phyloP scores from a whole-genome alignment of 2,329 filamentous ascomycete species.

The Pseudofabraea citricarpa region DNA sequence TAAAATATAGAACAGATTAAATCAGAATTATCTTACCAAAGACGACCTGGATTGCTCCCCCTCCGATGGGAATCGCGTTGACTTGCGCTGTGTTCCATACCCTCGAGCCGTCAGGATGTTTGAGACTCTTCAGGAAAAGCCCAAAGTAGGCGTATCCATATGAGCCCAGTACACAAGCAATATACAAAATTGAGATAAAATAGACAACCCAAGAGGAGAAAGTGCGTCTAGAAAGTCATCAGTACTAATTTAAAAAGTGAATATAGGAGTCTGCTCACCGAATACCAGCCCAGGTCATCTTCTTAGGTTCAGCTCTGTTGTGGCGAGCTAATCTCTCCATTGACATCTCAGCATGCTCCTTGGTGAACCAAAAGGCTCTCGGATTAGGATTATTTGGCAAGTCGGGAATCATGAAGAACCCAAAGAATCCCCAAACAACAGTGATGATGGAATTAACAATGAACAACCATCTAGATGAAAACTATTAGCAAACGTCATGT shows the following conservation, averaged over 20 bases:
- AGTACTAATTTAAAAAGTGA: too few species aligned
- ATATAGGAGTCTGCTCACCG: too few species aligned
- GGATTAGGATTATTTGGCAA: conserved; percentile 24
- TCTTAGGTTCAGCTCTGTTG: conserved; percentile 39
- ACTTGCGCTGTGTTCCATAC: conserved; percentile 39
- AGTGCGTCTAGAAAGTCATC: too few species aligned
- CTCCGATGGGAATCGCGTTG: conserved; percentile 44
- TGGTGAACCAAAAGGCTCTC: conserved; percentile 40
- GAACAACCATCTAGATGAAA: conserved; percentile 36
- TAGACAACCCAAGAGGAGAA: conserved; percentile 40
- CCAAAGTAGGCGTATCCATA: conserved; percentile 43
- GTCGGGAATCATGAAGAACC: conserved; percentile 19
- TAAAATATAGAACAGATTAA: too few species aligned
- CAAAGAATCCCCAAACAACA: conserved; percentile 20
- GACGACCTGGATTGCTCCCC: conserved; percentile 41
- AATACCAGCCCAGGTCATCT: conserved; percentile 37
- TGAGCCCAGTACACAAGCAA: conserved; percentile 38
- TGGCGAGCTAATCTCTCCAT: conserved; percentile 38
- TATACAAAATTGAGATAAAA: conserved; percentile 39
- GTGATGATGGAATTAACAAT: conserved; percentile 35
- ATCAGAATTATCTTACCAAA: too few species aligned
- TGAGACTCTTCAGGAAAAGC: conserved; percentile 36
- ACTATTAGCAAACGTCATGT: too few species aligned
- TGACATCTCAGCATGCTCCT: conserved; percentile 35
- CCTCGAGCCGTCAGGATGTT: conserved; percentile 34